Evolutionary conservation across 2,329 filamentous ascomycete species (phyloP), one percentile per base, ranked within the genome.

Genomic region (Bimuria novae-zelandiae): DNA sequence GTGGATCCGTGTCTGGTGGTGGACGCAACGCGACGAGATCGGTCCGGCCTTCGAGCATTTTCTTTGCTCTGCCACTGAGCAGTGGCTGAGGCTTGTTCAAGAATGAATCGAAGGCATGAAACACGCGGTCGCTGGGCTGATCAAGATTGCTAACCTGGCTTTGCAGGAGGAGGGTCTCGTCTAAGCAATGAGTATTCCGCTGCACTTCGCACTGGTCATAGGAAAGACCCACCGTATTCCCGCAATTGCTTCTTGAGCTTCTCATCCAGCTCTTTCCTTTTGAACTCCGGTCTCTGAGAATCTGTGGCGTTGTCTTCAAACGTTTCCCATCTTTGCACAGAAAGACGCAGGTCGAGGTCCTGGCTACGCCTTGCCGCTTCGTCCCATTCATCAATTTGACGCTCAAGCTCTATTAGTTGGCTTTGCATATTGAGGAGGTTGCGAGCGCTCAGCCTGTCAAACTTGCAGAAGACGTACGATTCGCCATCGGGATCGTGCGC

Each of bases 401-500:
- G 35, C 23, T 51, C 48, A 7, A 51, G 40, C 3, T 25, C 40
- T 6, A 51, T 44, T 8, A 51, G 22, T 3, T 19, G 19, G 12
- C 23, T 51, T 30, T 44, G 48, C 14, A 58, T 43, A 30, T 57
- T 46, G 3, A 64, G 33, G 1, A 60, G 35, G 16, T 58, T 61
- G 1, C 62, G 42, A 3, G 64, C 54, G 11, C 37, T 54, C 0
- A 67, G 32, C 2, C 35, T 27, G 7, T 56, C 46, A 39, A 65
- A 69, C 29, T 55, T 57, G 19, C 57, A 54, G 32, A 63, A 66
- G 1, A 68, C 55, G 17, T 59, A 42, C 1, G 41, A 49, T 23
- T 63, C 58, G 23, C 55, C 43, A 45, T 66, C 63, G 8, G 52
- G 50, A 43, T 64, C 59, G 6, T 27, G 47, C 4, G 57, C 58